phyloP scores from a whole-genome alignment of 1,139 yeast species.

The Lodderomyces elongisporus region DNA sequence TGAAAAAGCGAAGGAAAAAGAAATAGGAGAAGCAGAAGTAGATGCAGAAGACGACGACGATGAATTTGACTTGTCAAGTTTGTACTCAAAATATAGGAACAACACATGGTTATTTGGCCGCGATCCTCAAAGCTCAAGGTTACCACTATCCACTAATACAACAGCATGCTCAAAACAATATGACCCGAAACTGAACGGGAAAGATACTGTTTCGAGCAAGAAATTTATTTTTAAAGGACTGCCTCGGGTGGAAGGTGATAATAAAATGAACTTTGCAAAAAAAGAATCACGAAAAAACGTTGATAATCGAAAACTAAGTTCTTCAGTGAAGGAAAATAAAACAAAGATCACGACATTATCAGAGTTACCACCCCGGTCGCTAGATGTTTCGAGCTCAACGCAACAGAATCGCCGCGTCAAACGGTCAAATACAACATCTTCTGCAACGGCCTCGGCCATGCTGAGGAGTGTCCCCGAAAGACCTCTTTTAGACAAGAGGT shows the following conservation, averaged over 20 bases:
- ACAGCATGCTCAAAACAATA: constrained; percentile 15
- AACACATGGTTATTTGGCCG: constrained; percentile 19
- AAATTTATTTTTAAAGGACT: too few species aligned
- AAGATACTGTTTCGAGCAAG: background rate
- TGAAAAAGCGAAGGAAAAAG: too few species aligned
- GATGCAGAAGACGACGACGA: constrained; percentile 11
- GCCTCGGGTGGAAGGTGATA: too few species aligned
- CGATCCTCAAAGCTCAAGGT: background rate
- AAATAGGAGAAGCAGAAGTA: constrained; percentile 15
- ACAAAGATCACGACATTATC: background rate
- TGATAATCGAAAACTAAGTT: too few species aligned
- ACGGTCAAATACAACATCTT: constrained; percentile 14
- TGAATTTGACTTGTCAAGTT: constrained; percentile 34
- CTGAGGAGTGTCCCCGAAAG: constrained; percentile 5
- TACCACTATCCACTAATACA: constrained; percentile 6
- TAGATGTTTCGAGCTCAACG: background rate
- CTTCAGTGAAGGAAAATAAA: background rate
- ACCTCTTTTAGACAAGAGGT: background rate
- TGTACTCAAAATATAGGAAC: constrained; percentile 41
- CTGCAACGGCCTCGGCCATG: constrained; percentile 12
- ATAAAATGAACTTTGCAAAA: background rate
- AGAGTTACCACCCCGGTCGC: constrained; percentile 1
- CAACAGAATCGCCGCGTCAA: background rate
- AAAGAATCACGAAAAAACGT: too few species aligned
- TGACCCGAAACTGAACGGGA: constrained; percentile 12